phyloP scores from a whole-genome alignment of 164 flowering plant genomes.

The Vitis amurensis region DNA sequence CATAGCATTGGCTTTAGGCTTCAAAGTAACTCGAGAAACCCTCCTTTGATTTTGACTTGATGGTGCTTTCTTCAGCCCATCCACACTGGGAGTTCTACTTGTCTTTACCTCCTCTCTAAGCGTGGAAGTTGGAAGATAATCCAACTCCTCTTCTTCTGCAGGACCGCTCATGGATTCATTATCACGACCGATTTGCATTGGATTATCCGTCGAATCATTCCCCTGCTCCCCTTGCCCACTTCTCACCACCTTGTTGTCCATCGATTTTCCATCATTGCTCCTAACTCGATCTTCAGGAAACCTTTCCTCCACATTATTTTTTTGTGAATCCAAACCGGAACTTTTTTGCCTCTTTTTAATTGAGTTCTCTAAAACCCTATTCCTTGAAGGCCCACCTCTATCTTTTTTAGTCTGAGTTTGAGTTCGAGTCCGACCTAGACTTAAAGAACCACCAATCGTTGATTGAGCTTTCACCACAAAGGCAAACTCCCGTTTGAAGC shows the following conservation, averaged over 20 bases:
- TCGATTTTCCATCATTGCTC: conserved; percentile 12
- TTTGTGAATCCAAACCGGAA: background rate
- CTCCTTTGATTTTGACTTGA: conserved; percentile 28
- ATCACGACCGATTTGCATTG: too few species aligned
- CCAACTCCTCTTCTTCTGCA: background rate
- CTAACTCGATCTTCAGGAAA: conserved; percentile 8
- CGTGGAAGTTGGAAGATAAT: background rate
- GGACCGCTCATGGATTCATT: too few species aligned
- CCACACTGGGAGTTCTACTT: background rate
- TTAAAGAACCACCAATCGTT: conserved; percentile 33
- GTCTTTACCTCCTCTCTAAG: background rate
- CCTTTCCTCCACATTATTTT: background rate
- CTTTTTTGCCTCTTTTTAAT: conserved; percentile 27
- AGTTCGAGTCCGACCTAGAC: conserved; percentile 47
- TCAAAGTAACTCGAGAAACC: conserved; percentile 32
- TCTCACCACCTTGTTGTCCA: conserved; percentile 31
- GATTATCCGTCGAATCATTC: conserved; percentile 10
- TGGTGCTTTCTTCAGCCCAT: conserved; percentile 1
- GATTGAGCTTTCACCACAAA: conserved; percentile 52
- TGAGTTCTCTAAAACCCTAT: conserved; percentile 8
- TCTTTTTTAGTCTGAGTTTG: conserved; percentile 36
- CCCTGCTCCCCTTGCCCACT: conserved; percentile 27
- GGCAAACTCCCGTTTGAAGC: conserved; percentile 65
- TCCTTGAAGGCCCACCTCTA: conserved; percentile 22
- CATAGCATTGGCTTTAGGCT: conserved; percentile 2